phyloP scores from a whole-genome alignment of 495 filamentous ascomycete species.

The Annulohypoxylon moriforme region DNA sequence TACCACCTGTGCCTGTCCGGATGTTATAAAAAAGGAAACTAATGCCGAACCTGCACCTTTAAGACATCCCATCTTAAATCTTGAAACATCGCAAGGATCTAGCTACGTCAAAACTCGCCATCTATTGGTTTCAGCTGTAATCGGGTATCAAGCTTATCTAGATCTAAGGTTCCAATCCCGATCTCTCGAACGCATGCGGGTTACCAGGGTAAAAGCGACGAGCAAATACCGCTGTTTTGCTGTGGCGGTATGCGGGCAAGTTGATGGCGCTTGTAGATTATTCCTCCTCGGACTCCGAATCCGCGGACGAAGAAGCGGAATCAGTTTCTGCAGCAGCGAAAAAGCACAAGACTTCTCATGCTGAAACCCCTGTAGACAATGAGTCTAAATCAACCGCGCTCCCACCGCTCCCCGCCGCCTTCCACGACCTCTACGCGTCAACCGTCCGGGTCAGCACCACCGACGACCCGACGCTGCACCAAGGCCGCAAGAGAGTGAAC shows the following conservation, averaged over 20 bases:
- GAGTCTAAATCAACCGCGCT: constrained; percentile 55
- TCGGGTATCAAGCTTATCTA: background rate
- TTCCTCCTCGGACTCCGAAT: constrained; percentile 68
- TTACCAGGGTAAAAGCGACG: background rate
- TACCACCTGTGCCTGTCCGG: background rate
- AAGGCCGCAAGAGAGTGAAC: constrained; percentile 79
- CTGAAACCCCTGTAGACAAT: constrained; percentile 21
- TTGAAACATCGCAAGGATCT: background rate
- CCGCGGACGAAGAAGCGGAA: constrained; percentile 50
- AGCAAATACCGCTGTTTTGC: background rate
- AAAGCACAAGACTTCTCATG: constrained; percentile 42
- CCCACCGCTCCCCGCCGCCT: constrained; percentile 83
- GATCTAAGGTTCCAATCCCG: background rate
- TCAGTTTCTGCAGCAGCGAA: constrained; percentile 28
- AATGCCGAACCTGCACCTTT: background rate
- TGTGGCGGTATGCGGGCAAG: constrained; percentile 25
- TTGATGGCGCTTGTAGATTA: constrained; percentile 80
- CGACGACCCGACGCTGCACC: constrained; percentile 88
- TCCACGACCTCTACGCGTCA: constrained; percentile 92
- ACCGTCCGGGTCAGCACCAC: constrained; percentile 74
- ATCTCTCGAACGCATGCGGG: background rate
- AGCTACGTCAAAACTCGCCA: constrained; percentile 1
- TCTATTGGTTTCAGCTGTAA: background rate
- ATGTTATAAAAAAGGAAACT: background rate
- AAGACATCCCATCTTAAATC: constrained; percentile 2